Base-by-base conservation (phyloP, 176 grass and related monocot species). In the bread wheat (Triticum aestivum) region DNA sequence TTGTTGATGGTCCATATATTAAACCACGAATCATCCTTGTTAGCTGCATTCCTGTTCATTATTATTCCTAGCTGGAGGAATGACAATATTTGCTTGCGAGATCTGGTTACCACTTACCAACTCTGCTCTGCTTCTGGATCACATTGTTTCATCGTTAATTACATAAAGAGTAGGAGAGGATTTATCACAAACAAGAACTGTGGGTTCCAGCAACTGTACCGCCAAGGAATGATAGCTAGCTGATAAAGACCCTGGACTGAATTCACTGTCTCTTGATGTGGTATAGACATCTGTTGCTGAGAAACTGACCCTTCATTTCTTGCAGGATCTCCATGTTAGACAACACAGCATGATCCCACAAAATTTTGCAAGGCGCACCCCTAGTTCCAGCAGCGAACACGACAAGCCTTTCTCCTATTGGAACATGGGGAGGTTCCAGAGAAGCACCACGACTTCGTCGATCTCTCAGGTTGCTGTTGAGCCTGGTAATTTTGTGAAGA, bases 391-490 rank as follows among this genome's bases (percentile, higher is more conserved):
- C 75, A 93, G 80, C 70, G 85, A 92, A 67, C 65, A 82, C 66
- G 93, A 87, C 20, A 85, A 90, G 80, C 83, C 86, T 81, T 94
- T 98, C 66, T 95, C 93, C 62, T 93, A 89, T 58, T 95, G 93
- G 93, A 95, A 95, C 86, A 90, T 98, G 91, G 93, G 87, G 68
- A 89, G 83, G 75, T 79, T 90, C 66, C 85, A 73, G 39, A 69
- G 84, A 45, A 92, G 85, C 39, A 93, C 80, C 10, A 88, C 81
- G 8, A 83, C 84, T 64, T 89, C 95, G 1, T 91, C 87, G 0
- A 70, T 84, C 21, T 78, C 85, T 32, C 83, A 80, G 4, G 41
- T 75, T 2, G 56, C 56, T 84, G 79, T 14, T n/a, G 15, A 18
- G 1, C 52, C 78, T 42, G 41, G 76, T 69, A 90, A 84, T 88